Base-by-base conservation (phyloP, 768 basidiomycete genomes). In the Boletus rufocinnamomeus region DNA sequence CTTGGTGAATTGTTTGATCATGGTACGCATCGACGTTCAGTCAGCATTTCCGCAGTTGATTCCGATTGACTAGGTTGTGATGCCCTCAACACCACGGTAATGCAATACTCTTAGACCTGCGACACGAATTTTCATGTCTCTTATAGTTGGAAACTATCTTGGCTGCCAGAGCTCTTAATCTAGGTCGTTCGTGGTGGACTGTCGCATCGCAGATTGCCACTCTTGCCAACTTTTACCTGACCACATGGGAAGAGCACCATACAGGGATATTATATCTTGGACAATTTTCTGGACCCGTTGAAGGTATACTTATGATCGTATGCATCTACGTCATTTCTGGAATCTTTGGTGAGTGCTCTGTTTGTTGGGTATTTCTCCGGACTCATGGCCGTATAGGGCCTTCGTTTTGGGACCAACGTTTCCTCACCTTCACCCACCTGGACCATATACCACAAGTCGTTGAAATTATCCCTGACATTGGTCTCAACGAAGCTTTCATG, bases 1-100 rank as follows among this genome's bases (percentile, higher is more conserved):
- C 76, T 98, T 34, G 97, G 97, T 19, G 92, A 99, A 73, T 88
- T 98, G 87, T 99, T 99, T 72, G 97, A 99, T 70, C 97, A 98
- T 74, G 96, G 95, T 88, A 64, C 50, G 79, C 66, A 19, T 30
- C 37, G 11, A 32, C 19, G 3, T 52, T 43, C 27, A 14, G 14
- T 27, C 6, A 34, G 9, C n/a, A 11, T 50, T 17, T 34, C 28
- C 7, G 7, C 35, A 25, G 25, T 25, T 62, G 7, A 61, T 35
- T 11, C 14, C 10, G n/a, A 27, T 19, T 4, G 46, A 47, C 6
- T 46, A 92, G 90, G 91, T 5, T 95, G 91, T 68, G 94, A 96
- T 69, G 95, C 95, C 0, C 79, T 99, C 63, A 98, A 98, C 69
- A 98, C 96, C 0, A 96, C 93, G 49, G 94, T 95, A 66, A 59